Percentiles rank a stretch among this genome's conserved stretches.
phyloP scores from a whole-genome alignment of 2,329 filamentous ascomycete genomes.

The Biscogniauxia mediterranea region DNA sequence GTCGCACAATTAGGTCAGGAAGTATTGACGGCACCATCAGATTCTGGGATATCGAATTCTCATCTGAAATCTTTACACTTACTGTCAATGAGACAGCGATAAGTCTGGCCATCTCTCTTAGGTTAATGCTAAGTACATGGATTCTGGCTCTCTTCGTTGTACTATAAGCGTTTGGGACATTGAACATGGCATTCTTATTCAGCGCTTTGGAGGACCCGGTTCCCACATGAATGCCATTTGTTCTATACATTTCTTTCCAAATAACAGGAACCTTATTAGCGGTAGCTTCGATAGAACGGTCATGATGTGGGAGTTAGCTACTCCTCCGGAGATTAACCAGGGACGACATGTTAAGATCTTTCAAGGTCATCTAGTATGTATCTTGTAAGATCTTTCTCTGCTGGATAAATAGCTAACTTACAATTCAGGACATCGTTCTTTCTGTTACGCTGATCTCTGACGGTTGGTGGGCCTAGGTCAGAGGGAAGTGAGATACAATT shows the following conservation, averaged over 20 bases:
- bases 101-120: constrained; percentile 96
- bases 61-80: constrained; percentile 77
- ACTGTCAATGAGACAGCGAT: constrained; percentile 96
- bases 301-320: constrained; percentile 96
- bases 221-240: constrained; percentile 98
- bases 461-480: constrained; percentile 90
- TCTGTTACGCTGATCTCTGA: constrained; percentile 94
- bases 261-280: constrained; percentile 87
- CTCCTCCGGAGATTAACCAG: constrained; percentile 65
- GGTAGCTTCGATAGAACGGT: constrained; percentile 97
- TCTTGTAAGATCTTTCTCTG: not conserved
- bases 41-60: constrained; percentile 91
- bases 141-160: constrained; percentile 93
- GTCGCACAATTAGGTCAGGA: constrained; percentile 90
- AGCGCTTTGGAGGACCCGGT: constrained; percentile 86
- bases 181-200: constrained; percentile 77
- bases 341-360: constrained; percentile 95
- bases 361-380: constrained; percentile 83
- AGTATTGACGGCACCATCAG: constrained; percentile 92
- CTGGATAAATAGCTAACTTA: not conserved
- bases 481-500: constrained; percentile 98
- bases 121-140: constrained; percentile 89
- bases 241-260: constrained; percentile 92
- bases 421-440: constrained; percentile 83
- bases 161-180: constrained; percentile 98